A percentile compares a stretch with the other conserved stretches of the same genome.
phyloP scores from a whole-genome alignment of 441 rosid genomes.

The Populus tomentosa region DNA sequence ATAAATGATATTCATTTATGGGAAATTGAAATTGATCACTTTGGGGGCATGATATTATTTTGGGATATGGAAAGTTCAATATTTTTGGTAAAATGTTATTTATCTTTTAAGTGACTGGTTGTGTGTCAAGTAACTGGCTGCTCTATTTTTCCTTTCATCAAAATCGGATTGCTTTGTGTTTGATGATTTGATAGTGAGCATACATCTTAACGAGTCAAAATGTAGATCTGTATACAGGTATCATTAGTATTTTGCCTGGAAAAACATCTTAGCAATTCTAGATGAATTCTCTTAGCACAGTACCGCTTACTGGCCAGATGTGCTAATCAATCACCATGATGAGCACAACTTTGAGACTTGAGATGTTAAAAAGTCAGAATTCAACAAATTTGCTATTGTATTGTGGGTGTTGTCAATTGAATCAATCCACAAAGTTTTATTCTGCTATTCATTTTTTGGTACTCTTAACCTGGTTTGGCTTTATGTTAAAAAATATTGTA shows the following conservation, averaged over 20 bases:
- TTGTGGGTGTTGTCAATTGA: background rate
- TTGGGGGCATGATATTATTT: background rate
- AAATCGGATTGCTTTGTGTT: background rate
- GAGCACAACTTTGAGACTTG: background rate
- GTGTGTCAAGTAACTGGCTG: background rate
- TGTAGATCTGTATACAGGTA: background rate
- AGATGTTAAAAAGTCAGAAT: background rate
- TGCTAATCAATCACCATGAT: background rate
- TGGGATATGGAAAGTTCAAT: too few relatives aligned
- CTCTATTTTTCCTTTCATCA: background rate
- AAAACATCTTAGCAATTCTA: background rate
- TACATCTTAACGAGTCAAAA: background rate
- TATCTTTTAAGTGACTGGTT: background rate
- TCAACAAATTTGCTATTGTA: background rate
- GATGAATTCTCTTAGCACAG: background rate
- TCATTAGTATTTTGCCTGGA: background rate
- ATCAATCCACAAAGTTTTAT: background rate
- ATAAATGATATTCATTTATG: background rate
- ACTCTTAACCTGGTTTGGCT: background rate
- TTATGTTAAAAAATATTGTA: constrained; percentile 33
- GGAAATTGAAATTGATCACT: background rate
- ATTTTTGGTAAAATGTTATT: background rate
- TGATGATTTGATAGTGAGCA: background rate
- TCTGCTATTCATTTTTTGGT: background rate
- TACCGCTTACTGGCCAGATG: background rate